Conservation (phyloP, 352 stramenopile genomes). For the Elongisporangium undulatum region DNA sequence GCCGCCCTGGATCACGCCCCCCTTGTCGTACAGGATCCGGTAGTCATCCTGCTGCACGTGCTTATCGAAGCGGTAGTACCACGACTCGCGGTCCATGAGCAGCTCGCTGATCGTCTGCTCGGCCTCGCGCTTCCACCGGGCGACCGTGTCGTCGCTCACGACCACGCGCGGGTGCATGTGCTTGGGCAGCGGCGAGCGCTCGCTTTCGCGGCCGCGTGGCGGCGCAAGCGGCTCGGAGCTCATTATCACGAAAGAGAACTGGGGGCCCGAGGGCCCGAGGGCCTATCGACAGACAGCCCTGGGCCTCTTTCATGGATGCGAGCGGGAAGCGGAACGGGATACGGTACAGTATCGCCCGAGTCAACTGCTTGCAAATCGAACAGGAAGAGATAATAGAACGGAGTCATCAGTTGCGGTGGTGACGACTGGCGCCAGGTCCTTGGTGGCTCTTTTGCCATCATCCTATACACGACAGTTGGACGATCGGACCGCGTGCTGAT, state of each 20-base stretch:
- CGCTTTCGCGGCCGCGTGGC: neutral
- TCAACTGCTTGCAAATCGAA: neutral
- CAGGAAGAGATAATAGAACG: neutral
- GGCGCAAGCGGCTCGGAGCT: neutral
- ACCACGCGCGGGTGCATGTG: neutral
- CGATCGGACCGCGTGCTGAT: neutral
- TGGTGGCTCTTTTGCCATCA: neutral
- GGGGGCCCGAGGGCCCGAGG: no score
- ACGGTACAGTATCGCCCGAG: no score
- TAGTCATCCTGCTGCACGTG: neutral
- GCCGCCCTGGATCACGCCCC: neutral
- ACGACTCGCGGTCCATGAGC: neutral
- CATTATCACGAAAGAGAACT: neutral
- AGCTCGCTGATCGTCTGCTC: neutral
- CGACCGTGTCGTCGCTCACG: neutral
- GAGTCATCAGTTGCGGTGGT: neutral
- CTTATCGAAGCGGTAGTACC: neutral
- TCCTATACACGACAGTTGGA: neutral
- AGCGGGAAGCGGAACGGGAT: neutral
- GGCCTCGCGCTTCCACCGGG: neutral
- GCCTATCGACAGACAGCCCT: neutral
- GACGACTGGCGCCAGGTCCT: neutral
- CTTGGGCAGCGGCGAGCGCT: neutral
- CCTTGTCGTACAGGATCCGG: neutral
- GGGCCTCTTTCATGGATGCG: neutral